phyloP scores from a whole-genome alignment of 352 stramenopile genomes.

The Detonula confervacea region DNA sequence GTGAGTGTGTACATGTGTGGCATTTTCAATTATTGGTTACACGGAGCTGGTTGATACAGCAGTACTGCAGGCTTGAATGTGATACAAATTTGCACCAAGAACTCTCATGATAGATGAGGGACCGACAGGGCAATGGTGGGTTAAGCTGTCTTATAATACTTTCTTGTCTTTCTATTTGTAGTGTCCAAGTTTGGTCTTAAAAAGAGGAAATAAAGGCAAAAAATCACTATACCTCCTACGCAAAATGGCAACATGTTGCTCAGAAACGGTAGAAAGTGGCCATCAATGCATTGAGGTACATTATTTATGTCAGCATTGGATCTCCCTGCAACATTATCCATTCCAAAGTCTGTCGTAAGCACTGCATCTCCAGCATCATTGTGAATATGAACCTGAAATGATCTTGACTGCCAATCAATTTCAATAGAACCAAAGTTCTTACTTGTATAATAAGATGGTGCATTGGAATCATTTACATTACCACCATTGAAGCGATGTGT shows the following conservation, averaged over 20 bases:
- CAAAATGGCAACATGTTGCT: constrained; percentile 12
- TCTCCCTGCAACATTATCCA: constrained; percentile 31
- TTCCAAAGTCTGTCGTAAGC: constrained; percentile 43
- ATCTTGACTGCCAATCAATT: constrained; percentile 59
- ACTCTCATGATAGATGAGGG: no score
- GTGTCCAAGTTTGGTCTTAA: not conserved
- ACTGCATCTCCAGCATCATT: constrained; percentile 52
- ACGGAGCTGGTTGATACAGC: no score
- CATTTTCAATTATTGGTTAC: no score
- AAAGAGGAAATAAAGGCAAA: constrained; percentile 5
- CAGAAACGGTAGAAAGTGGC: constrained; percentile 38
- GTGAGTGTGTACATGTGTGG: no score
- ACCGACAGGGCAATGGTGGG: no score
- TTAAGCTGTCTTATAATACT: constrained; percentile 11
- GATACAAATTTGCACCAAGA: no score
- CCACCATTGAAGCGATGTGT: constrained; percentile 53
- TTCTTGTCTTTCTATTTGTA: constrained; percentile 7
- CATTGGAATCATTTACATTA: constrained; percentile 14
- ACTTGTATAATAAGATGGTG: constrained; percentile 64
- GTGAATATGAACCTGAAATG: constrained; percentile 55
- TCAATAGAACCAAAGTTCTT: constrained; percentile 76
- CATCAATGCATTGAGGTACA: constrained; percentile 56
- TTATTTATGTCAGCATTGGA: constrained; percentile 25
- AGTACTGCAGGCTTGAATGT: no score
- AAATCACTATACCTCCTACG: not conserved